Base-by-base conservation (phyloP, 2,329 filamentous ascomycete species). In the Celoporthe dispersa region DNA sequence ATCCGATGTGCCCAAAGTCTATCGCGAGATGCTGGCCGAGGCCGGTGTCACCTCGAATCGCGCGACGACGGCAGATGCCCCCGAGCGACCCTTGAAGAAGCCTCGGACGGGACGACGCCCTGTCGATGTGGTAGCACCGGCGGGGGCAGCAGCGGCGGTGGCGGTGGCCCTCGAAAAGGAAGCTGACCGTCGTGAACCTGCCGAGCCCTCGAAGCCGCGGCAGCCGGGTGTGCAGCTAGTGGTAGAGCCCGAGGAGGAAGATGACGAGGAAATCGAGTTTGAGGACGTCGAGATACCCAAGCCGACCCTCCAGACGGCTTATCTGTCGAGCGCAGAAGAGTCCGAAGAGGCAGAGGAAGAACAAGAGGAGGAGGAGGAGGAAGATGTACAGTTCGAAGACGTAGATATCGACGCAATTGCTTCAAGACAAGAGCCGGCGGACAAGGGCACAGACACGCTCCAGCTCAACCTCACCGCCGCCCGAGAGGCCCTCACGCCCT, bases 391-490 rank as follows among this genome's bases (percentile, higher is more conserved):
- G 7, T 85, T 88, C 68, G 84, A 88, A 67, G 83, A 87, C 61
- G 79, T 88, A 22, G 80, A 84, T 53, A 81, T 87, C 62, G 77
- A 78, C 3, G 78, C 7, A 70, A 74, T 64, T 71, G 60, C 73
- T 59, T 28, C 73, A 66, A 62, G 73, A 9, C 64, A 39, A 44
- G 74, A 68, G 9, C 63, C 75, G 0, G 67, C 72, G 2, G 63
- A 74, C 1, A 75, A 79, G 35, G 66, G 33, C 39, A 62, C 66
- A 53, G 33, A 78, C 57, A 81, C 81, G 12, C 75, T 89, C 3
- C 84, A 84, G 69, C 82, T 90, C 61, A 86, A 89, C 73, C 78
- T 89, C 1, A 84, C 85, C 2, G 81, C 82, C 2, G 84, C 86
- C 39, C 77, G 81, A 73, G 75, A 79, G 2, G 78, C 79, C 2